Base-by-base conservation (phyloP, 2,329 filamentous ascomycete species). In the Neodidymelliopsis sp. region DNA sequence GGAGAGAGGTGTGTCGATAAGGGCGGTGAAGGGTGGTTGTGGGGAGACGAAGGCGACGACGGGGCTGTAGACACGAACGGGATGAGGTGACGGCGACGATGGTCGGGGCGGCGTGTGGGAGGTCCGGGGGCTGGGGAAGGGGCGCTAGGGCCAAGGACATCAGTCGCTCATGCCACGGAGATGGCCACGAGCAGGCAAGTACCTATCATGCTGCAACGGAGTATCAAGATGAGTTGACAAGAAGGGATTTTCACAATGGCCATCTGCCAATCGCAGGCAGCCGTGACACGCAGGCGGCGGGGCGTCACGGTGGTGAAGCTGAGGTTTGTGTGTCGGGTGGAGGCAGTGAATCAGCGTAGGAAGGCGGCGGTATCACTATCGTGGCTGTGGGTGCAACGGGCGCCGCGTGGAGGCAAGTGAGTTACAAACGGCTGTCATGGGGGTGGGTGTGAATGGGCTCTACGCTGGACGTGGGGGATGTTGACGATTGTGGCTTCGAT, bases 171-270 rank as follows among this genome's bases (percentile, higher is more conserved):
- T 15, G 3, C 15, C 22, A 33, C 25, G 33, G 42, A 36, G 33
- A 15, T 25, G 25, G 24, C 41, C 33, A 38, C 27, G 10, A n/a
- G n/a, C 15, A 30, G n/a, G 23, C 15, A n/a, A 12, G 27, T 6
- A 31, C 29, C n/a, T 34, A 13, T 20, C 12, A 27, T 18, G 42
- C 23, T 19, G 25, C 43, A 34, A 8, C 35, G 24, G 36, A 34
- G 30, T 28, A 27, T 16, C 10, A 35, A 18, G 28, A 42, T 57
- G 49, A 38, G 45, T 59, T 62, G 59, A 53, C 47, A 51, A 56
- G 53, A 59, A 60, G 57, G 53, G 52, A 35, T 59, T 57, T 60
- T 57, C 53, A 40, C 24, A 13, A 9, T 27, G 4, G 35, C 13
- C 7, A 13, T 13, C 27, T 35, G 36, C 44, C 44, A 40, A 40